Percentiles rank a stretch among this genome's conserved stretches.
These are phyloP conservation scores for Paecilomyces sp. DNA, from an alignment of 2,329 filamentous ascomycete genomes.

Conservation along the genomic window DNA sequence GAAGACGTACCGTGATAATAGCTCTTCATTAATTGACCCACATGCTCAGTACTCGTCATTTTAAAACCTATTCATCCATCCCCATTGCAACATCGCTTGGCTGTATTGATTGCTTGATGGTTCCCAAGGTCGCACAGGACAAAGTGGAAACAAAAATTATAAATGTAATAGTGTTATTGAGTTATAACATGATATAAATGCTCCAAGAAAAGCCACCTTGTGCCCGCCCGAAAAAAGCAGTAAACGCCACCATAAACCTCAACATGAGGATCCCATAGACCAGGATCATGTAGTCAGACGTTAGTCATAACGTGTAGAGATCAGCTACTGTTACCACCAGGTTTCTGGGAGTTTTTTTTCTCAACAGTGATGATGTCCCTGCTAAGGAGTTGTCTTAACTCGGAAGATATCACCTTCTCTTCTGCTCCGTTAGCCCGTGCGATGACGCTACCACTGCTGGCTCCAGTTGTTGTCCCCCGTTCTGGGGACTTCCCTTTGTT, in stretches of 20 bases:
- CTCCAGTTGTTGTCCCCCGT: slow-evolving; percentile 11
- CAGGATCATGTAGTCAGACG: not conserved
- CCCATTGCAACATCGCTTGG: too few species aligned
- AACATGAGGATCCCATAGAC: not conserved
- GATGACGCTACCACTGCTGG: slow-evolving; percentile 15
- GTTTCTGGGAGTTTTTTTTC: slow-evolving; percentile 36
- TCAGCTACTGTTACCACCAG: not conserved
- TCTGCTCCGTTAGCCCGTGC: slow-evolving; percentile 14
- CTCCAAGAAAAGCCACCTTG: not conserved
- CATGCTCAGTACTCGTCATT: too few species aligned
- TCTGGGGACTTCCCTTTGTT: slow-evolving; percentile 26
- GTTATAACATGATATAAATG: not conserved
- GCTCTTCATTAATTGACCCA: too few species aligned
- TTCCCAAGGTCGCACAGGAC: too few species aligned
- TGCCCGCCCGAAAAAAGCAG: not conserved
- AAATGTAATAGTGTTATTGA: not conserved
- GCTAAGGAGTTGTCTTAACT: slow-evolving; percentile 55
- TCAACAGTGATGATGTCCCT: slow-evolving; percentile 50
- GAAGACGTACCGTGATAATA: too few species aligned
- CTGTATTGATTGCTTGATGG: too few species aligned
- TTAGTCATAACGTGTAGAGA: not conserved
- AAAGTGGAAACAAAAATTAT: too few species aligned
- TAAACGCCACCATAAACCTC: not conserved
- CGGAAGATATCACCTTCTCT: slow-evolving; percentile 53
- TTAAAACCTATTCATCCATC: too few species aligned